Conservation (phyloP, 192 early-diverging fungal species). For the Coemansia erecta region DNA sequence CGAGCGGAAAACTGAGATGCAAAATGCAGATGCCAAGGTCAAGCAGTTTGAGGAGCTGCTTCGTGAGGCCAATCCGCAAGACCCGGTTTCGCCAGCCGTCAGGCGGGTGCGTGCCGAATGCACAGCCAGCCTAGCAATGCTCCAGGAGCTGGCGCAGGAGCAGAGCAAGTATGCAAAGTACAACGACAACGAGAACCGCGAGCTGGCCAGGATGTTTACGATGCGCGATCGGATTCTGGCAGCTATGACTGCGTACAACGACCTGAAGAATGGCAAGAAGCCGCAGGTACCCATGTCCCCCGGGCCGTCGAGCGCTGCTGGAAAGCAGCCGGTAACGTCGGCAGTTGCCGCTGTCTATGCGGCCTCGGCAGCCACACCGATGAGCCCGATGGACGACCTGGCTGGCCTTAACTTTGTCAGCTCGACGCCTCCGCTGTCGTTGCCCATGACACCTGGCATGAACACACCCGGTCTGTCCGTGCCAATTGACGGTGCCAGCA, state of each 20-base stretch:
- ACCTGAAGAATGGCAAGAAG: constrained; percentile 27
- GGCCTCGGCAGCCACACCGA: background rate
- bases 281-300: constrained; percentile 19
- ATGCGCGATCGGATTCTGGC: constrained; percentile 18
- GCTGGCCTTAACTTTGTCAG: constrained; percentile 34
- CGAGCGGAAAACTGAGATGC: constrained; percentile 14
- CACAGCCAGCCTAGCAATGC: constrained; percentile 35
- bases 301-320: background rate
- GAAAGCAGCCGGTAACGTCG: constrained; percentile 39
- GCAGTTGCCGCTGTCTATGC: constrained; percentile 8
- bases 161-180: constrained; percentile 56
- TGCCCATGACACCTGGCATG: constrained; percentile 14
- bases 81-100: constrained; percentile 2
- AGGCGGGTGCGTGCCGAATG: constrained; percentile 4
- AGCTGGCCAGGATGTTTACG: constrained; percentile 19
- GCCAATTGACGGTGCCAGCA: constrained; percentile 4
- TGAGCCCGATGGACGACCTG: constrained; percentile 38
- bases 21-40: constrained; percentile 7
- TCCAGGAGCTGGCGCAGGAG: constrained; percentile 50
- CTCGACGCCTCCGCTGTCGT: constrained; percentile 10
- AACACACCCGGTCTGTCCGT: constrained; percentile 25
- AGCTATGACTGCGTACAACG: constrained; percentile 30
- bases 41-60: constrained; percentile 3
- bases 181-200: constrained; percentile 57
- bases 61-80: background rate